These are phyloP conservation scores for Delonix regia DNA, from an alignment of 306 rosid genomes.

Conservation along the genomic window DNA sequence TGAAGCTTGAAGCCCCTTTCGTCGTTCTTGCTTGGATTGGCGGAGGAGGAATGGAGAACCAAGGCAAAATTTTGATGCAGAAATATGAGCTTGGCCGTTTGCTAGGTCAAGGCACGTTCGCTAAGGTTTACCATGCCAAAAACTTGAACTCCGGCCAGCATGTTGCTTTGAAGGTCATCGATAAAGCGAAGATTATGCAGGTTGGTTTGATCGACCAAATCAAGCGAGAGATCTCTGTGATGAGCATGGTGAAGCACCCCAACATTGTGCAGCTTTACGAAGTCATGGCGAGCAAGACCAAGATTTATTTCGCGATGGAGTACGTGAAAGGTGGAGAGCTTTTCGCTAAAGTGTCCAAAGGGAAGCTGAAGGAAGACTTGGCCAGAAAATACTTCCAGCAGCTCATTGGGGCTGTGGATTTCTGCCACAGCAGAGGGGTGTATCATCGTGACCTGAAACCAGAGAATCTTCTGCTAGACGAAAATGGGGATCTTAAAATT, in stretches of 20 bases:
- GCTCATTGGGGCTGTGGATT: conserved; percentile 63
- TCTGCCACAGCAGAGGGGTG: conserved; percentile 64
- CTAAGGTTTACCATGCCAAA: conserved; percentile 59
- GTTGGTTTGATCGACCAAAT: conserved; percentile 63
- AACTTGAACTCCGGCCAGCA: conserved; percentile 47
- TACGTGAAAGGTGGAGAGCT: conserved; percentile 69
- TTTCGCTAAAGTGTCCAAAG: conserved; percentile 51
- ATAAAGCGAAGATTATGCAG: conserved; percentile 53
- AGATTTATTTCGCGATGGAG: conserved; percentile 72
- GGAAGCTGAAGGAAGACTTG: conserved; percentile 57
- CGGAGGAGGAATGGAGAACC: conserved; percentile 34
- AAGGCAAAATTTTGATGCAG: conserved; percentile 45
- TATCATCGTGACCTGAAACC: conserved; percentile 71
- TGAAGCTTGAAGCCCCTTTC: neutral
- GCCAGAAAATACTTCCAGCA: conserved; percentile 71
- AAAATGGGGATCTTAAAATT: conserved; percentile 65
- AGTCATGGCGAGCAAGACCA: conserved; percentile 73
- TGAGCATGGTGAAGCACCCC: conserved; percentile 59
- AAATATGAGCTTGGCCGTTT: conserved; percentile 58
- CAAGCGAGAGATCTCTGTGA: conserved; percentile 62
- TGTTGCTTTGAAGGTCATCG: conserved; percentile 57
- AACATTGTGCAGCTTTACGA: conserved; percentile 65
- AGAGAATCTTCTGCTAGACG: conserved; percentile 67
- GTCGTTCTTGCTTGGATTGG: neutral
- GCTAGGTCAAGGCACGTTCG: conserved; percentile 67